A percentile compares a stretch with the other conserved stretches of the same genome.
Evolutionary conservation across 352 stramenopile species (phyloP).

Genomic region (Phytophthora cactorum): DNA sequence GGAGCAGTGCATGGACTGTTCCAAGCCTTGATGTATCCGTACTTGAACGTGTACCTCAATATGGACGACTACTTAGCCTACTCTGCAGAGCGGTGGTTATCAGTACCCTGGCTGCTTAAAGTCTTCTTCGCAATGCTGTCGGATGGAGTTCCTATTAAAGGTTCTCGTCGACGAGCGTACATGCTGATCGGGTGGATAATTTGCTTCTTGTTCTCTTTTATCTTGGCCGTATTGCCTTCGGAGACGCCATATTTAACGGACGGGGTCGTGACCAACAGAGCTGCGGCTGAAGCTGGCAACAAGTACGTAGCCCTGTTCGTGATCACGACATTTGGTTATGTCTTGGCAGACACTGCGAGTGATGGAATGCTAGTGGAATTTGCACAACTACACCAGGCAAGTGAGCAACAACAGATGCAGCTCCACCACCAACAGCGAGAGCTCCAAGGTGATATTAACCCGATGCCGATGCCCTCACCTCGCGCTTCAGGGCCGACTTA

Average conservation of each 20-base stretch:
- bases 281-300: slow-evolving; percentile 37
- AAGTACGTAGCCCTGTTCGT: slow-evolving; percentile 64
- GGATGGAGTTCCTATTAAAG: slow-evolving; percentile 56
- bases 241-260: slow-evolving; percentile 50
- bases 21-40: slow-evolving; percentile 64
- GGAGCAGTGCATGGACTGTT: slow-evolving; percentile 62
- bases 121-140: slow-evolving; percentile 52
- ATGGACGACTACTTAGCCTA: slow-evolving; percentile 70
- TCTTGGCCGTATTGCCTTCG: slow-evolving; percentile 39
- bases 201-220: slow-evolving; percentile 52
- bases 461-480: slow-evolving; percentile 8
- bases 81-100: slow-evolving; percentile 56
- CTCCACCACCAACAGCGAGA: slow-evolving; percentile 32
- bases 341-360: slow-evolving; percentile 50
- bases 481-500: slow-evolving; percentile 27
- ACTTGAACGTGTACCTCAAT: slow-evolving; percentile 79
- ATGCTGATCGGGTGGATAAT: slow-evolving; percentile 59
- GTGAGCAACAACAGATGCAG: slow-evolving; percentile 32
- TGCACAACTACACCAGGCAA: slow-evolving; percentile 36
- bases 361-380: slow-evolving; percentile 60
- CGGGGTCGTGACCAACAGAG: slow-evolving; percentile 41
- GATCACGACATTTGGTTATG: slow-evolving; percentile 53
- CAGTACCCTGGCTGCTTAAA: slow-evolving; percentile 70
- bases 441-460: slow-evolving; percentile 24
- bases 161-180: slow-evolving; percentile 52